Conservation (phyloP, 192 early-diverging fungal genomes). For the Gaertneriomyces sp. region DNA sequence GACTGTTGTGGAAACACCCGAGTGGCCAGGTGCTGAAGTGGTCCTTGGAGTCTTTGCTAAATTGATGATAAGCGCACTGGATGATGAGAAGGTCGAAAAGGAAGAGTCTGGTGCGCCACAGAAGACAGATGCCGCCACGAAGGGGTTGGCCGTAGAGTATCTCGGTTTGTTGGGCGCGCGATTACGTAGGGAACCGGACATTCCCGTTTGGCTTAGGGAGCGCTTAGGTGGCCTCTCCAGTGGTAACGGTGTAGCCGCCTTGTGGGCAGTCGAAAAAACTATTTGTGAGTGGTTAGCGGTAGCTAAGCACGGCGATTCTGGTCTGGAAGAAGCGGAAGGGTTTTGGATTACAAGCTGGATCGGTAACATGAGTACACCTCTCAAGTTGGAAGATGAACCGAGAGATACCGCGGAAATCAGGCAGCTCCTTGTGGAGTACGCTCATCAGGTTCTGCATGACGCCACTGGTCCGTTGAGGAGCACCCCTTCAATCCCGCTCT, state of each 20-base stretch:
- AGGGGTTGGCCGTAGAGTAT: slow-evolving; percentile 34
- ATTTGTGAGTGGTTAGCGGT: slow-evolving; percentile 8
- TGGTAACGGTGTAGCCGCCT: neutral
- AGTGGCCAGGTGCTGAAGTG: slow-evolving; percentile 87
- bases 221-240: too few species aligned
- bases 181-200: too few species aligned
- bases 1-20: slow-evolving; percentile 69
- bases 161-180: neutral
- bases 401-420: too few species aligned
- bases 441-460: too few species aligned
- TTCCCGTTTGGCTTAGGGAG: too few species aligned
- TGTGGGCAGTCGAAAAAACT: slow-evolving; percentile 13
- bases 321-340: slow-evolving; percentile 1
- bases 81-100: slow-evolving; percentile 23
- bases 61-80: neutral
- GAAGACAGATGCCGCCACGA: neutral
- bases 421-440: too few species aligned
- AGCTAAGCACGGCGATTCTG: neutral
- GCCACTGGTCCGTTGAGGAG: too few species aligned
- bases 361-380: neutral
- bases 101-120: too few species aligned
- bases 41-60: neutral
- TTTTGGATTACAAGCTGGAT: neutral
- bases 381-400: too few species aligned
- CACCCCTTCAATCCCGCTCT: too few species aligned